phyloP scores from a whole-genome alignment of 2,329 filamentous ascomycete species.

The Pyrenophora tritici-repentis region DNA sequence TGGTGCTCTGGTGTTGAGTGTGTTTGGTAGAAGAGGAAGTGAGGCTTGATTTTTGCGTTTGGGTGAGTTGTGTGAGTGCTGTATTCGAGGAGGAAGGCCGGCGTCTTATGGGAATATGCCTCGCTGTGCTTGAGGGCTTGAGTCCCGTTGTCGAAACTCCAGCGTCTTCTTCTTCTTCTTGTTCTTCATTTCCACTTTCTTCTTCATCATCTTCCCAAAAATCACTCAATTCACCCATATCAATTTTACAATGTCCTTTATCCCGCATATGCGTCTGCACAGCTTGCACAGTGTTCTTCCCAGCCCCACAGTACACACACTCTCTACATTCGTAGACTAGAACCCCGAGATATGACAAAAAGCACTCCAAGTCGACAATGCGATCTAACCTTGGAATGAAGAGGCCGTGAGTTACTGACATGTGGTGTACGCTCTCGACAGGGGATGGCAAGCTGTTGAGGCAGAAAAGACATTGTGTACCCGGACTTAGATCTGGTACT shows the following conservation, averaged over 20 bases:
- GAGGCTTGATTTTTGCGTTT: no score
- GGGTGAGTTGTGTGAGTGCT: no score
- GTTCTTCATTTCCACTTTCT: background rate
- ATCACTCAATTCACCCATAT: background rate
- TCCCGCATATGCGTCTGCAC: constrained; percentile 12
- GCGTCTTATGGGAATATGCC: no score
- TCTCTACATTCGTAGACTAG: constrained; percentile 1
- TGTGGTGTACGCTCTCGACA: background rate
- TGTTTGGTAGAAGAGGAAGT: no score
- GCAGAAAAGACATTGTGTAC: constrained; percentile 9
- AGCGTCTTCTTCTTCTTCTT: background rate
- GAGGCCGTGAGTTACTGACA: constrained; percentile 2
- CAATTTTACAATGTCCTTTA: constrained; percentile 3
- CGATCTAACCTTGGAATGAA: background rate
- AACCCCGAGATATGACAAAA: constrained; percentile 1
- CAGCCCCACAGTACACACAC: constrained; percentile 4
- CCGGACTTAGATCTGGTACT: background rate
- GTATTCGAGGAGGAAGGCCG: no score
- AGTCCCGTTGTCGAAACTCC: no score
- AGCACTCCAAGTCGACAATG: background rate
- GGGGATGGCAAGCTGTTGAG: background rate
- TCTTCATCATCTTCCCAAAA: background rate
- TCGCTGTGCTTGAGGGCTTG: background rate
- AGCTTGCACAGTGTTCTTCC: background rate
- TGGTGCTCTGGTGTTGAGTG: no score